Evolutionary conservation across 129 eudicot species (phyloP), one percentile per base, ranked within the genome.

Genomic region (Deinandra increscens): DNA sequence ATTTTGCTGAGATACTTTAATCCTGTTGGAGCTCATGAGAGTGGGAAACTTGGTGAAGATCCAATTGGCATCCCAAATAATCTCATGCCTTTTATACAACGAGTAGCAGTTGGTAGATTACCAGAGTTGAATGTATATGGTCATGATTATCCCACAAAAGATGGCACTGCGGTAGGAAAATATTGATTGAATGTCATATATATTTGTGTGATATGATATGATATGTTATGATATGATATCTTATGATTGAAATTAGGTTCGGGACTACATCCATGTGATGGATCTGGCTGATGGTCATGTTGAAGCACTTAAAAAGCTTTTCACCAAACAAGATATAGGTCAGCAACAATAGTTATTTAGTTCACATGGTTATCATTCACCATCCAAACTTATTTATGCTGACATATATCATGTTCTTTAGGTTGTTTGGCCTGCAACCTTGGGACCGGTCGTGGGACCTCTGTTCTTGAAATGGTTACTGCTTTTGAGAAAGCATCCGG

Each of bases 241-340:
- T 36, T 56, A 51, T 38, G 18, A 19, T 50, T 37, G 56, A 18
- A 41, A 13, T 37, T 77, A 93, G 99, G 82, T 93, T 17, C 77
- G 97, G 11, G 99, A 94, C 72, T 94, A 89, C 81, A 94, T 94
- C 81, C 99, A 94, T 75, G 99, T 94, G 61, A 94, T 94, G 97
- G 99, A 94, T 78, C 78, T 94, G 70, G 97, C 99, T n/a, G 99
- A 94, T 78, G 99, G 99, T 58, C 99, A 94, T 68, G 93, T 94
- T 19, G 88, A 83, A 33, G 99, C 99, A 34, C 80, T 94, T 11
- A 81, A 80, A 82, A 94, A 89, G 87, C 90, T 94, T 75, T 82
- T 87, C 51, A 74, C 74, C 0, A 20, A 81, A 70, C 72, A 89
- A 41, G 82, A 83, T 62, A 83, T 82, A 80, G 99, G 99, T 94